phyloP scores from a whole-genome alignment of 2,329 filamentous ascomycete species.

The Monosporascus ibericus region DNA sequence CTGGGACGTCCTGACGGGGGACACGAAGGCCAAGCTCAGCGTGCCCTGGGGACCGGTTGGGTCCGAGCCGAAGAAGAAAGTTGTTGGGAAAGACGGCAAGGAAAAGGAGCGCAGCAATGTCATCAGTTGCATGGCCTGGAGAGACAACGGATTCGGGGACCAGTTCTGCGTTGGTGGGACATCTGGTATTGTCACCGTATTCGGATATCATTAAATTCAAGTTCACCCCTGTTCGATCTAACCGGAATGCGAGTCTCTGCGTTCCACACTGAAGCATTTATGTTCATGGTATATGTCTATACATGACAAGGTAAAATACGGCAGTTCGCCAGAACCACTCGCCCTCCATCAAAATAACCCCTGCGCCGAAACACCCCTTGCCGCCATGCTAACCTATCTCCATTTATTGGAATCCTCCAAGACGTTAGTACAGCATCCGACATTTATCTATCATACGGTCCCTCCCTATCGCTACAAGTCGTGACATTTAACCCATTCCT shows the following conservation, averaged over 20 bases:
- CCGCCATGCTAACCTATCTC: conserved; percentile 17
- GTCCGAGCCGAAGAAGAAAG: conserved; percentile 41
- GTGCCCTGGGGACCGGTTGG: conserved; percentile 52
- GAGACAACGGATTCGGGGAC: conserved; percentile 54
- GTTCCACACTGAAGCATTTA: not conserved
- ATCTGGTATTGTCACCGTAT: conserved; percentile 60
- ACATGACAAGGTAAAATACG: conserved; percentile 6
- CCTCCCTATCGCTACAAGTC: conserved; percentile 2
- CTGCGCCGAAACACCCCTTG: conserved; percentile 17
- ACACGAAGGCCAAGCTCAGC: conserved; percentile 55
- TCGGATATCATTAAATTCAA: conserved; percentile 34
- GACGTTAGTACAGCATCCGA: conserved; percentile 19
- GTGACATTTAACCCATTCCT: conserved; percentile 59
- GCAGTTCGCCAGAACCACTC: conserved; percentile 9
- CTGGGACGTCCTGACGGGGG: conserved; percentile 79
- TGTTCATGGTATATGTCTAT: conserved; percentile 1
- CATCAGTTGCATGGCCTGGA: conserved; percentile 58
- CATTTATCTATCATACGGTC: conserved; percentile 11
- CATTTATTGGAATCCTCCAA: conserved; percentile 13
- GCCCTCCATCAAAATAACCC: conserved; percentile 11
- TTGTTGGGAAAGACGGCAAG: conserved; percentile 54
- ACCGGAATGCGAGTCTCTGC: not conserved
- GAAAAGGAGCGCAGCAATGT: conserved; percentile 55
- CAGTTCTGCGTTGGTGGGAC: conserved; percentile 62
- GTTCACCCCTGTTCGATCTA: not conserved